A percentile compares a stretch with the other conserved stretches of the same genome.
These are phyloP conservation scores for Solanum virginianum DNA, from an alignment of 257 asterid species.

Conservation along the genomic window DNA sequence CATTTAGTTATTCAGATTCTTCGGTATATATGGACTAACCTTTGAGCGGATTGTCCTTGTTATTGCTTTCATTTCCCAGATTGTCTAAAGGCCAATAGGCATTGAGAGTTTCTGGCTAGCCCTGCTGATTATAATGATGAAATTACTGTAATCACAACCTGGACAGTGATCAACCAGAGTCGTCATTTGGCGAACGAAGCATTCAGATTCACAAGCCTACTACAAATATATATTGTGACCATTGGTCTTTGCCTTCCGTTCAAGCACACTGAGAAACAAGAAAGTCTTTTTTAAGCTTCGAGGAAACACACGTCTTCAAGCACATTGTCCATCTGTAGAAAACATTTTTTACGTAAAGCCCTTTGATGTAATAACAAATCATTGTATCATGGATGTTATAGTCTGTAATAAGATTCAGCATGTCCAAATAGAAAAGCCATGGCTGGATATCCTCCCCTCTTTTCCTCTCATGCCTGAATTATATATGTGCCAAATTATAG, in stretches of 20 bases:
- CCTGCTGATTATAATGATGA: background rate
- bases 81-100: background rate
- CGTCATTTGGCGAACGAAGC: background rate
- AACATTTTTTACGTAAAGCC: background rate
- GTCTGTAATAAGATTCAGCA: background rate
- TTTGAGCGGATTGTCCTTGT: background rate
- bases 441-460: background rate
- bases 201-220: background rate
- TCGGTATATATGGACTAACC: background rate
- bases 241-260: background rate
- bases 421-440: background rate
- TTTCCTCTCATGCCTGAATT: background rate
- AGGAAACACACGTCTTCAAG: background rate
- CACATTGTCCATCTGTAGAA: background rate
- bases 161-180: background rate
- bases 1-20: background rate
- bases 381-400: background rate
- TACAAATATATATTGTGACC: background rate
- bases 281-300: background rate
- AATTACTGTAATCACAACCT: background rate
- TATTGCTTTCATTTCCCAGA: background rate
- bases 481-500: background rate
- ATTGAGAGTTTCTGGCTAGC: background rate
- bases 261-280: background rate
- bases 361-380: background rate